phyloP scores from a whole-genome alignment of 306 rosid genomes.

The Rubus parviflorus region DNA sequence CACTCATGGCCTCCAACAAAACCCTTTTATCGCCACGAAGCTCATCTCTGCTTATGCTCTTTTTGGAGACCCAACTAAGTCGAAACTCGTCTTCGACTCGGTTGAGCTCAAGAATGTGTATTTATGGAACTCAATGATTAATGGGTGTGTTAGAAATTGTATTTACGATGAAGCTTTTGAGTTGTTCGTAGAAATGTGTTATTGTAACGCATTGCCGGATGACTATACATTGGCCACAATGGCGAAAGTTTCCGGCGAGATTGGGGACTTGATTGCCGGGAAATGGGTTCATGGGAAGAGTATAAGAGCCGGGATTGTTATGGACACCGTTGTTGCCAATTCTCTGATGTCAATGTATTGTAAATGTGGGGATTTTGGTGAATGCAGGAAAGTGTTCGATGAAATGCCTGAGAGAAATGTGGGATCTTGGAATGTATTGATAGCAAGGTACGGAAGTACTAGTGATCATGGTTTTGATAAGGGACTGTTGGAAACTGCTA shows the following conservation, averaged over 20 bases:
- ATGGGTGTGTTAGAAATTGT: slow-evolving; percentile 49
- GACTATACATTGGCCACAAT: slow-evolving; percentile 66
- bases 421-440: slow-evolving; percentile 65
- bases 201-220: slow-evolving; percentile 43
- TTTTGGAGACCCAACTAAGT: slow-evolving; percentile 27
- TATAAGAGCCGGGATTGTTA: slow-evolving; percentile 46
- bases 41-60: slow-evolving; percentile 70
- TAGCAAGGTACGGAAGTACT: slow-evolving; percentile 46
- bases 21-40: slow-evolving; percentile 58
- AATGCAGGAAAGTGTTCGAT: slow-evolving; percentile 58
- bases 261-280: slow-evolving; percentile 45
- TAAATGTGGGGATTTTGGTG: slow-evolving; percentile 47
- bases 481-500: slow-evolving; percentile 40
- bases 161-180: slow-evolving; percentile 36
- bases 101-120: slow-evolving; percentile 38
- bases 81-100: slow-evolving; percentile 52
- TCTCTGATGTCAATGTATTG: slow-evolving; percentile 68
- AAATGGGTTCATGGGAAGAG: slow-evolving; percentile 67
- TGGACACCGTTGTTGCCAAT: slow-evolving; percentile 59
- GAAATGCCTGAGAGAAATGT: slow-evolving; percentile 68
- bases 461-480: slow-evolving; percentile 18
- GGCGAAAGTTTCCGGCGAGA: slow-evolving; percentile 60
- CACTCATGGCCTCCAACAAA: slow-evolving; percentile 53
- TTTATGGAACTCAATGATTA: slow-evolving; percentile 68
- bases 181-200: slow-evolving; percentile 53